A percentile compares a stretch with the other conserved stretches of the same genome.
phyloP scores from a whole-genome alignment of 768 basidiomycete genomes.

The Termitomyces sp. region DNA sequence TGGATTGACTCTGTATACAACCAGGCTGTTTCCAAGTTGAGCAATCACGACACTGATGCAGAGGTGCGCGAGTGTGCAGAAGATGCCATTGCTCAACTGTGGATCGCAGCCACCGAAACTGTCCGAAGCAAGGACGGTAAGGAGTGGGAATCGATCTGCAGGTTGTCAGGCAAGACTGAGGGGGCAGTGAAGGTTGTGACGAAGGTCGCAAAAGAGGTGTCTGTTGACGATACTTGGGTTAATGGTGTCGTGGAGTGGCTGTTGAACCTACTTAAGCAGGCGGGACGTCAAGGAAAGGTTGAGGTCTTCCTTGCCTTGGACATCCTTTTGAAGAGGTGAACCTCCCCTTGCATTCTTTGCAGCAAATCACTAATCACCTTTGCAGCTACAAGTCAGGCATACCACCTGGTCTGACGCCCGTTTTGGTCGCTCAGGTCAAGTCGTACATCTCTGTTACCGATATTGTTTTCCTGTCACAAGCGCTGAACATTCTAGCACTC shows the following conservation, averaged over 20 bases:
- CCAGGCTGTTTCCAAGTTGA: conserved; percentile 67
- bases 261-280: conserved; percentile 70
- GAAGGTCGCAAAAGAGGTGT: conserved; percentile 75
- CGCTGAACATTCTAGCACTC: conserved; percentile 61
- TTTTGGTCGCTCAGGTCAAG: conserved; percentile 72
- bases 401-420: conserved; percentile 56
- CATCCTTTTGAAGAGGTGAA: conserved; percentile 64
- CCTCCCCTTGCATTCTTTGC: background rate
- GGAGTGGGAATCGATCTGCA: conserved; percentile 82
- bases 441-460: conserved; percentile 72
- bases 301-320: conserved; percentile 80
- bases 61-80: conserved; percentile 86
- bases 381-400: conserved; percentile 36
- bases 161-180: conserved; percentile 65
- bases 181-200: conserved; percentile 80
- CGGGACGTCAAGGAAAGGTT: conserved; percentile 71
- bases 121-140: conserved; percentile 58
- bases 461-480: conserved; percentile 73
- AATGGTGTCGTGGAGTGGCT: conserved; percentile 77
- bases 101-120: conserved; percentile 81
- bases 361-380: background rate
- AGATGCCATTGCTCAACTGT: conserved; percentile 79
- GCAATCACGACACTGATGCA: conserved; percentile 82
- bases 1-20: conserved; percentile 76
- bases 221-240: conserved; percentile 75